These are phyloP conservation scores for Urochloa ruziziensis DNA, from an alignment of 176 grass and related monocot genomes.

Conservation along the genomic window DNA sequence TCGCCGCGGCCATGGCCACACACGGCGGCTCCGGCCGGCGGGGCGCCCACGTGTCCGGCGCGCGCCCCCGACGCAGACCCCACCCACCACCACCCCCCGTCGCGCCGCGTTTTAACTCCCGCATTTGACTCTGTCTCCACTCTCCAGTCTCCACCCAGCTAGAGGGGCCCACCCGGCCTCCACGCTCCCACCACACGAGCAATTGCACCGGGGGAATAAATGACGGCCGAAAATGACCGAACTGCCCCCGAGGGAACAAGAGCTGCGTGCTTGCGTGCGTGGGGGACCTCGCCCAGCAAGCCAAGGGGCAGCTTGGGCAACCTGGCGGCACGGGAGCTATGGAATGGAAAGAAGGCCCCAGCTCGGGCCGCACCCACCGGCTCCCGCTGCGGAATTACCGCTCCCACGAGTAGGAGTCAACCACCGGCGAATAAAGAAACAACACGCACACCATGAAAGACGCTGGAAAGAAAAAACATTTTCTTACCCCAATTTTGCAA, in stretches of 20 bases:
- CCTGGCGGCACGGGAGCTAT: neutral
- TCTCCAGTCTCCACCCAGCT: neutral
- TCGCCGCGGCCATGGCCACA: neutral
- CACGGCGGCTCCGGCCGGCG: neutral
- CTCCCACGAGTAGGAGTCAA: constrained; percentile 25
- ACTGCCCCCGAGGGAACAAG: neutral
- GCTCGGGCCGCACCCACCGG: constrained; percentile 20
- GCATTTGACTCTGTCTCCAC: constrained; percentile 37
- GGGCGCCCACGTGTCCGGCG: constrained; percentile 2
- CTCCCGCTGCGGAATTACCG: constrained; percentile 1
- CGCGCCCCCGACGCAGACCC: neutral
- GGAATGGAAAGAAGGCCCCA: constrained; percentile 29
- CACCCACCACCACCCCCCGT: neutral
- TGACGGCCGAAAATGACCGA: constrained; percentile 11
- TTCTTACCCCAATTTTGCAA: neutral
- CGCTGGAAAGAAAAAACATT: neutral
- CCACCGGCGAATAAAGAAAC: neutral
- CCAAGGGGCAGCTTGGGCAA: constrained; percentile 23
- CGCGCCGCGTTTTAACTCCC: constrained; percentile 16
- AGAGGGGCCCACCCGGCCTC: constrained; percentile 12
- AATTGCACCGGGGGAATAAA: constrained; percentile 57
- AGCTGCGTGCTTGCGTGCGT: no score
- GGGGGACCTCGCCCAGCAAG: neutral
- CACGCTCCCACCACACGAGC: constrained; percentile 63
- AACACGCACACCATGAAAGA: neutral